Percentiles rank a stretch among this genome's conserved stretches.
These are phyloP conservation scores for Barnettozyma wickerhamii DNA, from an alignment of 805 yeast genomes.

Conservation along the genomic window DNA sequence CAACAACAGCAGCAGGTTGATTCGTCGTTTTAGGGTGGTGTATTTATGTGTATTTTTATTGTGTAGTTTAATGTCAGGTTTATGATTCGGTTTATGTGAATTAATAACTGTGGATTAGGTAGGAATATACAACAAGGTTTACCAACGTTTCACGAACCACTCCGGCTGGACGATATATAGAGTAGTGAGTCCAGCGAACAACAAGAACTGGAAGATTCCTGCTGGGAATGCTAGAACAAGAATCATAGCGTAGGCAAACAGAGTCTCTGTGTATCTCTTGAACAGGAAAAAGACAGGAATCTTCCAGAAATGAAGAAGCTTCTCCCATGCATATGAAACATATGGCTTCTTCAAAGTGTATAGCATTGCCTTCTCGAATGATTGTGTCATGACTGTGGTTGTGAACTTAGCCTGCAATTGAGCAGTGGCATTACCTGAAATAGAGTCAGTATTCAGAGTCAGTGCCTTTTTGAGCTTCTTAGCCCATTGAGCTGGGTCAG, in stretches of 20 bases:
- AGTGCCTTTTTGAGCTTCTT: constrained; percentile 40
- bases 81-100: background rate
- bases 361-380: constrained; percentile 33
- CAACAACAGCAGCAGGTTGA: constrained; percentile 8
- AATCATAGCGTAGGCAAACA: constrained; percentile 13
- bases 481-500: constrained; percentile 52
- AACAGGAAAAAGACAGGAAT: constrained; percentile 14
- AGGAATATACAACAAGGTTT: background rate
- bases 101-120: background rate
- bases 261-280: constrained; percentile 8
- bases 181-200: background rate
- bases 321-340: constrained; percentile 29
- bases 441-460: constrained; percentile 16
- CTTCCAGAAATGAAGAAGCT: constrained; percentile 21
- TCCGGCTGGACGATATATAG: constrained; percentile 14
- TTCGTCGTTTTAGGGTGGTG: background rate
- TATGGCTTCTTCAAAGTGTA: constrained; percentile 24
- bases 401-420: constrained; percentile 32
- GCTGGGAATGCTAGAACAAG: constrained; percentile 18
- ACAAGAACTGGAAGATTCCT: constrained; percentile 16
- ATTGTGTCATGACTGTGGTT: constrained; percentile 34
- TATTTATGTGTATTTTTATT: background rate
- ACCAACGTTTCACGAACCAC: constrained; percentile 15
- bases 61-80: background rate
- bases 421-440: constrained; percentile 27